Evolutionary conservation across 306 rosid species (phyloP).

Genomic region (Quercus cerris): DNA sequence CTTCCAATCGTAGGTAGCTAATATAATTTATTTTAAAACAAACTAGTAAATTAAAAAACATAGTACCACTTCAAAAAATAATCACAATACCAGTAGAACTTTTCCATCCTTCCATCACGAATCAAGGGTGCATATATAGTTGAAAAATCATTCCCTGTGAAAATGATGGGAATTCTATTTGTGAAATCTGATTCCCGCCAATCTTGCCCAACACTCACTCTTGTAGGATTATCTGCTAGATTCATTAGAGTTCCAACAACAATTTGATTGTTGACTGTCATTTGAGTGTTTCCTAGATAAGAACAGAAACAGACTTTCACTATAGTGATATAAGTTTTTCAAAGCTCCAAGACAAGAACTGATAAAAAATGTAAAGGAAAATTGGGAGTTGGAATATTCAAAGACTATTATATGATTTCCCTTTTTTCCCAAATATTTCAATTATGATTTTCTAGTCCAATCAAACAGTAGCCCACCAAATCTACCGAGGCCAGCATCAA

Average conservation of each 20-base stretch:
- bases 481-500: conserved; percentile 98
- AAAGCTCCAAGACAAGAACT: conserved; percentile 9
- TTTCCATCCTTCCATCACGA: conserved; percentile 99
- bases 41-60: conserved; percentile 9
- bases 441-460: conserved; percentile 14
- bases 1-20: not conserved
- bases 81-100: conserved; percentile 78
- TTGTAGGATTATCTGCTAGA: conserved; percentile 86
- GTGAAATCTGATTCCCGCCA: conserved; percentile 82
- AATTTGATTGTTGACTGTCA: conserved; percentile 98
- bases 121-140: conserved; percentile 93
- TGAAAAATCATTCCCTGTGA: conserved; percentile 95
- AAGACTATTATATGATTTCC: not conserved
- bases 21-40: not conserved
- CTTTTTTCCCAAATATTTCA: not conserved
- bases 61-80: conserved; percentile 6
- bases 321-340: conserved; percentile 2
- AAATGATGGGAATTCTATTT: conserved; percentile 84
- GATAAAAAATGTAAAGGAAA: not conserved
- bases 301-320: conserved; percentile 19
- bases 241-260: conserved; percentile 97
- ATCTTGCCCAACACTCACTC: conserved; percentile 89
- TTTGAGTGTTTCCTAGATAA: conserved; percentile 73
- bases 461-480: conserved; percentile 56
- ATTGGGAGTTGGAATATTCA: conserved; percentile 7